Evolutionary conservation across 2,329 filamentous ascomycete genomes (phyloP).

Genomic region (Diaporthe destruens): DNA sequence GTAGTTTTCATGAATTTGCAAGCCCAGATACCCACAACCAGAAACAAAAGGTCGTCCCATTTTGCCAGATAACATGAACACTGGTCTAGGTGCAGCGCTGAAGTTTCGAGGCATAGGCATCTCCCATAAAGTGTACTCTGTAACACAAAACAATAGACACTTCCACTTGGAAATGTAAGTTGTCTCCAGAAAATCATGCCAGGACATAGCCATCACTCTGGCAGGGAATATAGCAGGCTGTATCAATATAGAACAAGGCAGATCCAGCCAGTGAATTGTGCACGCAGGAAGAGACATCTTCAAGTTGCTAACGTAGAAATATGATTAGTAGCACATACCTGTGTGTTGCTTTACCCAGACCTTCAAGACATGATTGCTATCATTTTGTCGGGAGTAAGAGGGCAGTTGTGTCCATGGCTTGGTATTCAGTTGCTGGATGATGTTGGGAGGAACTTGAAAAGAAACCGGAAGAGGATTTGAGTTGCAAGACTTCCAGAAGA

Average conservation of each 20-base stretch:
- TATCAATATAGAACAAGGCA: neutral
- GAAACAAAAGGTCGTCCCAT: neutral
- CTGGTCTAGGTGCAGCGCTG: neutral
- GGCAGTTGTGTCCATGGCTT: neutral
- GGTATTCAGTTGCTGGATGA: neutral
- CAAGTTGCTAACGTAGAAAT: neutral
- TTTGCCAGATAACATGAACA: neutral
- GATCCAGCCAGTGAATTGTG: no score
- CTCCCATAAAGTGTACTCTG: neutral
- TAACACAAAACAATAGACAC: neutral
- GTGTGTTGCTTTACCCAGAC: neutral
- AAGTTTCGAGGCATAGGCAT: no score
- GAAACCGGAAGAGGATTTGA: constrained; percentile 7
- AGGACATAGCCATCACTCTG: neutral
- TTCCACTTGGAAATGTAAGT: neutral
- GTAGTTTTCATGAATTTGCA: fast-evolving
- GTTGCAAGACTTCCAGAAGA: neutral
- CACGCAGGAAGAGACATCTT: neutral
- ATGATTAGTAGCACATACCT: no score
- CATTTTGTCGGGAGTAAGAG: neutral
- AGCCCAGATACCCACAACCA: neutral
- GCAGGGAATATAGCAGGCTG: neutral
- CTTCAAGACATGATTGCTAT: neutral
- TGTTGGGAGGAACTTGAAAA: neutral
- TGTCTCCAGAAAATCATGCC: no score